Evolutionary conservation across 2,329 filamentous ascomycete species (phyloP).

Genomic region (Alternaria brassicae): DNA sequence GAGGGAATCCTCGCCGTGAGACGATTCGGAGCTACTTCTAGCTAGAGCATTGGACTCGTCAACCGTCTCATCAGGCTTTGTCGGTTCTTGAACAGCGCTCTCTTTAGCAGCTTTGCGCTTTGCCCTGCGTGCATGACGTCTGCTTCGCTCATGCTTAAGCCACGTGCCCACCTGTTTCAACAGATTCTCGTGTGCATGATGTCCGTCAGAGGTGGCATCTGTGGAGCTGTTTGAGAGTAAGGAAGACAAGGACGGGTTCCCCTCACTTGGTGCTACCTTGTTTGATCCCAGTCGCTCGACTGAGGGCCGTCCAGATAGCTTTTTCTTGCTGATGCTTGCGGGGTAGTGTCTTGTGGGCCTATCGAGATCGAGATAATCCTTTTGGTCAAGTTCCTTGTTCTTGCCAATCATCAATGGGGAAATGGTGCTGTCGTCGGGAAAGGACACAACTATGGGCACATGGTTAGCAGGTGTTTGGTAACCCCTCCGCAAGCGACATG

Average conservation of each 20-base stretch:
- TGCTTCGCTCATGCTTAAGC: constrained; percentile 79
- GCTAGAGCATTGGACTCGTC: constrained; percentile 42
- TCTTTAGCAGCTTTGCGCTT: constrained; percentile 60
- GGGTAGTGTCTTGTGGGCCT: constrained; percentile 46
- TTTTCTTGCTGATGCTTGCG: constrained; percentile 51
- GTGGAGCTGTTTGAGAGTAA: constrained; percentile 41
- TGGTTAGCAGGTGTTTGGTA: constrained; percentile 31
- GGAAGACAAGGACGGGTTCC: constrained; percentile 42
- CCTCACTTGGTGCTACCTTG: constrained; percentile 30
- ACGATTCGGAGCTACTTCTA: constrained; percentile 65
- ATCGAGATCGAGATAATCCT: constrained; percentile 52
- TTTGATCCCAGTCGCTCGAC: constrained; percentile 40
- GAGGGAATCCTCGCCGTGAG: constrained; percentile 72
- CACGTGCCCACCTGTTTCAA: constrained; percentile 80
- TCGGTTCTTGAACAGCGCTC: constrained; percentile 4
- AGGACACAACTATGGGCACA: constrained; percentile 53
- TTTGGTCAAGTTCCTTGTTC: constrained; percentile 54
- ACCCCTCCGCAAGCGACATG: background rate
- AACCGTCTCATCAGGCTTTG: constrained; percentile 6
- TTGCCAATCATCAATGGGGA: constrained; percentile 57
- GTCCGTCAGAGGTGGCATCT: constrained; percentile 25
- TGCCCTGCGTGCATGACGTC: constrained; percentile 65
- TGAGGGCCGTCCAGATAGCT: constrained; percentile 54
- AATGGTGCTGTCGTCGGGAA: constrained; percentile 54
- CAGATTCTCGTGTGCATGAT: constrained; percentile 54